These are phyloP conservation scores for Xylariales sp. DNA, from an alignment of 2,329 filamentous ascomycete genomes.

Conservation along the genomic window DNA sequence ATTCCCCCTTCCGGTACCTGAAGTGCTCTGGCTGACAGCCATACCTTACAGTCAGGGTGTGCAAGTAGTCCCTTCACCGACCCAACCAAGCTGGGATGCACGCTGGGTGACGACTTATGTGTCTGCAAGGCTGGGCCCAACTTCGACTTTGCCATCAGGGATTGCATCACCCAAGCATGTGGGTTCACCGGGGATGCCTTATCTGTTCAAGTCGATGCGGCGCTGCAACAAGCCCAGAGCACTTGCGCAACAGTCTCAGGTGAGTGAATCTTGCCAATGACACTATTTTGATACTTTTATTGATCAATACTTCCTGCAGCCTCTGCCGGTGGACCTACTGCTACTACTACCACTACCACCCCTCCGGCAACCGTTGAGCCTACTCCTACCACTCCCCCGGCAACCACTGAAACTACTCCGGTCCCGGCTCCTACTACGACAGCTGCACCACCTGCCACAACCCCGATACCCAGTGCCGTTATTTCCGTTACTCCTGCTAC, in stretches of 20 bases:
- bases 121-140: constrained; percentile 5
- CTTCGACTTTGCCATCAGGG: constrained; percentile 9
- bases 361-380: neutral
- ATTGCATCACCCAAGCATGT: constrained; percentile 12
- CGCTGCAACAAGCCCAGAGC: neutral
- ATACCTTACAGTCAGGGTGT: constrained; percentile 9
- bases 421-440: constrained; percentile 1
- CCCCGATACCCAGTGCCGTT: too few species aligned
- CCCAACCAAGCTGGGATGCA: constrained; percentile 7
- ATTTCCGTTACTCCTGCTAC: neutral
- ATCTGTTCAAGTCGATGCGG: neutral
- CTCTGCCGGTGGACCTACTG: constrained; percentile 2
- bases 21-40: constrained; percentile 1
- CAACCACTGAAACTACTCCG: neutral
- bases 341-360: neutral
- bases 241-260: constrained; percentile 4
- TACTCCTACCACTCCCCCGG: neutral
- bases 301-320: constrained; percentile 9
- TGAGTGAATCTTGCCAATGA: constrained; percentile 1
- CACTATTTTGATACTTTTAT: neutral
- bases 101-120: constrained; percentile 6
- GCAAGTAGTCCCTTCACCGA: constrained; percentile 7
- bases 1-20: constrained; percentile 4
- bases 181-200: constrained; percentile 1
- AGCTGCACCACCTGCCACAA: neutral